Percentiles rank a stretch among this genome's conserved stretches.
Evolutionary conservation across 495 filamentous ascomycete genomes (phyloP).

Genomic region (Annulohypoxylon maeteangense): DNA sequence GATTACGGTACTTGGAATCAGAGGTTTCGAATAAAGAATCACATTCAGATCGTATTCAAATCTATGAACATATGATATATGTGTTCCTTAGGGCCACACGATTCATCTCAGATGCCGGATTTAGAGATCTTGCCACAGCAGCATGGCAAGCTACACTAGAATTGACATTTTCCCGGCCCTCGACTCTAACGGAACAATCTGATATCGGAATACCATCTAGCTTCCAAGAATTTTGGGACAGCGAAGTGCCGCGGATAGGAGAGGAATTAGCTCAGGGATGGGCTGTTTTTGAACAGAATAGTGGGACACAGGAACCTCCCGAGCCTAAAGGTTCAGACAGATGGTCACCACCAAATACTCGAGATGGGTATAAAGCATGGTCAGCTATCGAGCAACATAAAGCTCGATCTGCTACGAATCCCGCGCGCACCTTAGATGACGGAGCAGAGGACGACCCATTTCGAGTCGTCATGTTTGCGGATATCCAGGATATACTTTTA

Average conservation of each 20-base stretch:
- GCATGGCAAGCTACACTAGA: constrained; percentile 89
- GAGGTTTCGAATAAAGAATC: constrained; percentile 40
- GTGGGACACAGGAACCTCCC: constrained; percentile 49
- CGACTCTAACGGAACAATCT: constrained; percentile 35
- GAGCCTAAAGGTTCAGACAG: constrained; percentile 44
- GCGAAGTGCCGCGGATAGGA: constrained; percentile 81
- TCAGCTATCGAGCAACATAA: constrained; percentile 65
- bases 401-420: constrained; percentile 61
- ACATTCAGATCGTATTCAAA: constrained; percentile 37
- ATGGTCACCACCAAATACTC: constrained; percentile 39
- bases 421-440: constrained; percentile 72
- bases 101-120: constrained; percentile 83
- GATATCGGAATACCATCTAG: constrained; percentile 48
- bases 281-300: constrained; percentile 61
- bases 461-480: constrained; percentile 79
- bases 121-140: constrained; percentile 77
- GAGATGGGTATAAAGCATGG: constrained; percentile 67
- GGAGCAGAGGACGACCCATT: constrained; percentile 80
- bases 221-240: constrained; percentile 88
- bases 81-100: constrained; percentile 77
- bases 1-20: constrained; percentile 61
- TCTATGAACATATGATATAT: constrained; percentile 70
- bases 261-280: constrained; percentile 79
- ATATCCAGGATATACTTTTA: constrained; percentile 73
- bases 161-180: constrained; percentile 70